Evolutionary conservation across 1,284 basidiomycete species (phyloP), one percentile per base, ranked within the genome.

Genomic region (Cystobasidium slooffiae): DNA sequence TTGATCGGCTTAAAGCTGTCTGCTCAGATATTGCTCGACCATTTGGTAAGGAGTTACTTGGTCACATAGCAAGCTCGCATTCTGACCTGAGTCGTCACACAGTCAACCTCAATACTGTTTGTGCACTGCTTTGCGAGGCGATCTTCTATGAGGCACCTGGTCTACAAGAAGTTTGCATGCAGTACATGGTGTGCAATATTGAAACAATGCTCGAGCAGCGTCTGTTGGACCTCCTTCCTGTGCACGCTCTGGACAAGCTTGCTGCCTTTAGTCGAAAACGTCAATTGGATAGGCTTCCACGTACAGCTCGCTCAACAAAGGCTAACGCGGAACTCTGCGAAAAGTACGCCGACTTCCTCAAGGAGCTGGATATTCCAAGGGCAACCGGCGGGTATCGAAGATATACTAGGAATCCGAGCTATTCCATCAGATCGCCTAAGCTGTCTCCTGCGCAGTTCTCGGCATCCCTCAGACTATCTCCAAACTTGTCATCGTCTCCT

Each of bases 131-230:
- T 44, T 84, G 88, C 43, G 93, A 97, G 61, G 93, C 94, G 0
- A 87, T 89, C 0, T 88, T 92, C 81, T 91, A 90, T 83, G 86
- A 94, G 78, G 91, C 91, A 0, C 81, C 83, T 18, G 86, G 88
- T 5, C 88, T 99, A 68, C 87, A 89, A 41, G 85, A 87, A 24
- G 87, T 89, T 62, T 85, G 95, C 18, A 91, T 95, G 81, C 87
- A 87, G 53, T 98, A 95, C 82, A 90, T 95, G 78, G 84, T 88
- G 1, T 87, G 88, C 74, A 94, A 93, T 80, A 86, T 97, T 85
- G 97, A 99, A 82, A 89, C 90, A 0, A 86, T 97, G 68, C 87
- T 99, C 24, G 94, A 97, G 81, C 86, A 86, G 41, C 87, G 88
- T 5, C 87, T 94, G 78, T 86, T 99, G 24, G 91, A 91, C 77